Evolutionary conservation across 768 basidiomycete genomes (phyloP), one percentile per base, ranked within the genome.

Genomic region (Boletus huronensis): DNA sequence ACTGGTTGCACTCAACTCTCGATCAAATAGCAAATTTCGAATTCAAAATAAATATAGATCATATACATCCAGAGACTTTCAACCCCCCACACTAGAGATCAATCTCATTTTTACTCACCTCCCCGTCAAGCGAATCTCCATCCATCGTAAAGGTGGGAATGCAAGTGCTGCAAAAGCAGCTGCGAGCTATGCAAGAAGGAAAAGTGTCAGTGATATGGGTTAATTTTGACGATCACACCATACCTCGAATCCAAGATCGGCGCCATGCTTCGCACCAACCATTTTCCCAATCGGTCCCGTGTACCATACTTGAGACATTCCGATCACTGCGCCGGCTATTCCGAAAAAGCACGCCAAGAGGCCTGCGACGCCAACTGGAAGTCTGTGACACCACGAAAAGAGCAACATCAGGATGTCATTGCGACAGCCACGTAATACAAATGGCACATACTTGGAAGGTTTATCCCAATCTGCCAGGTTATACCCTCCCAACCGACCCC

Each of bases 191-290:
- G 16, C 16, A 39, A 8, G 11, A 5, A 19, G 26, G 16, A 10
- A 5, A 3, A 7, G 9, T 23, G 36, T 58, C 35, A 50, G 16
- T 31, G 23, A 9, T 5, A 11, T 10, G 23, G 23, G n/a, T n/a
- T n/a, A n/a, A n/a, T n/a, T n/a, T 25, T 25, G 23, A 1, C 72
- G 29, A n/a, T n/a, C n/a, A n/a, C n/a, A n/a, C n/a, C n/a, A n/a
- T 28, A 79, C 77, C 71, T 82, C 81, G 52, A 82, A 82, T 31
- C 81, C 81, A 28, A 82, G 70, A 59, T 82, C 81, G 1, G 78
- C 80, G 29, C 81, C 80, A 38, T 64, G 74, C 11, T 35, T 23
- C 3, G 64, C 72, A 13, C 79, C 79, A 5, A 79, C 75, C 42
- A 72, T 53, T 44, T 61, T 63, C 3, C 73, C 82, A 3, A 82